Percentiles rank a stretch among this genome's conserved stretches.
Conservation (phyloP, 805 yeast genomes). For the Wickerhamomyces strasburgensis region DNA sequence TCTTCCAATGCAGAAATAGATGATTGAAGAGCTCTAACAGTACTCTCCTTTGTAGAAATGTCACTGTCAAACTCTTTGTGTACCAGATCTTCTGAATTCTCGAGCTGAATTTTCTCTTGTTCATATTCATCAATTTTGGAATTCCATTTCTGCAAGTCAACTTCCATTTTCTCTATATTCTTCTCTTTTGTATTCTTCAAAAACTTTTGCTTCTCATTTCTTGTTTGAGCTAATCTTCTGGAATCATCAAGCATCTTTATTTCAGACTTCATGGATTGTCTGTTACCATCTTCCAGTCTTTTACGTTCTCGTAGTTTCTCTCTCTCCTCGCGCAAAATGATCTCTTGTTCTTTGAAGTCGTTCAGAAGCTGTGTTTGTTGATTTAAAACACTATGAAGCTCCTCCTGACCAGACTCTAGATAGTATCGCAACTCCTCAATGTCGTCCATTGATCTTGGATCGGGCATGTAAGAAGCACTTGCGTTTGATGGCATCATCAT, state of each 20-base stretch:
- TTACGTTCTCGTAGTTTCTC: constrained; percentile 35
- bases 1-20: constrained; percentile 18
- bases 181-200: constrained; percentile 25
- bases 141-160: constrained; percentile 33
- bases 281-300: constrained; percentile 36
- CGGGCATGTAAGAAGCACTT: constrained; percentile 15
- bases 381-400: constrained; percentile 30
- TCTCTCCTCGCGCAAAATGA: constrained; percentile 29
- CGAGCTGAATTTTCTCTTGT: constrained; percentile 11
- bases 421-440: constrained; percentile 38
- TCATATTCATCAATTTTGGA: constrained; percentile 23
- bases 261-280: constrained; percentile 36
- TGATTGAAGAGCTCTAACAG: constrained; percentile 9
- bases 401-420: constrained; percentile 38
- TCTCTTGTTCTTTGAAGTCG: constrained; percentile 37
- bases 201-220: constrained; percentile 31
- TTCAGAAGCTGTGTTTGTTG: constrained; percentile 29
- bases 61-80: constrained; percentile 18
- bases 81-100: constrained; percentile 13
- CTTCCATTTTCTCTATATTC: constrained; percentile 30
- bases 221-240: constrained; percentile 31
- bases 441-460: constrained; percentile 29
- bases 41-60: constrained; percentile 8
- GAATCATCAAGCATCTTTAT: constrained; percentile 38
- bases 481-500: constrained; percentile 10